Base-by-base conservation (phyloP, 2,329 filamentous ascomycete species). In the Ophiostoma montium region DNA sequence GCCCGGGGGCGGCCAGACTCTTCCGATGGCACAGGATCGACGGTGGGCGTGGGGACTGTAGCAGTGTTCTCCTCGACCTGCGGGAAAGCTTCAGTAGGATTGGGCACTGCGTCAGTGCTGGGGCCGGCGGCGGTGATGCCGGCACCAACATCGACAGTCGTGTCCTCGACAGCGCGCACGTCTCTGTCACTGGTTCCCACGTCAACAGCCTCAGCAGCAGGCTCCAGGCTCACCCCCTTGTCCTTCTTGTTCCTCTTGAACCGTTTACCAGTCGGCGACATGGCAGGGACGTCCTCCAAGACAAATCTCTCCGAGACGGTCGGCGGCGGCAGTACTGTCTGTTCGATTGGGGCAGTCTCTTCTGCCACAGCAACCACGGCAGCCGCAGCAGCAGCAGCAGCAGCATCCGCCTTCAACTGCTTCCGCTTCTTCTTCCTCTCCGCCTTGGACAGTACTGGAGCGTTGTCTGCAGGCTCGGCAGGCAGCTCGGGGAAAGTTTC, bases 1-100 rank as follows among this genome's bases (percentile, higher is more conserved):
- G 52, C 49, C 18, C 52, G 50, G 13, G 47, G 18, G 39, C 39
- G 39, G 39, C 39, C 39, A 23, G 39, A 10, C 47, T 45, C 38
- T 27, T 32, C 16, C 19, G 36, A 13, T 13, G 35, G 15, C 23
- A 27, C 16, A 16, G 39, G 13, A 30, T 41, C 19, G 5, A 27
- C 12, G 5, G 38, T 27, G 19, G 11, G 36, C 8, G 36, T 21
- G 19, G 38, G 38, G 6, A 63, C 62, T 65, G 61, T 55, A 15
- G 2, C 38, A 16, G 13, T 19, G 15, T 5, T 35, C 33, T 35
- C 33, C 33, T 35, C 8, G 5, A 68, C 43, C 13, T 50, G 63
- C 56, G 60, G 60, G 53, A 64, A 61, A 65, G 63, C 59, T 57
- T 70, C 68, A 63, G 65, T 63, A 69, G 70, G 70, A 61, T 72